Evolutionary conservation across 148 eudicot species (phyloP).

Genomic region (Mesembryanthemum crystallinum): DNA sequence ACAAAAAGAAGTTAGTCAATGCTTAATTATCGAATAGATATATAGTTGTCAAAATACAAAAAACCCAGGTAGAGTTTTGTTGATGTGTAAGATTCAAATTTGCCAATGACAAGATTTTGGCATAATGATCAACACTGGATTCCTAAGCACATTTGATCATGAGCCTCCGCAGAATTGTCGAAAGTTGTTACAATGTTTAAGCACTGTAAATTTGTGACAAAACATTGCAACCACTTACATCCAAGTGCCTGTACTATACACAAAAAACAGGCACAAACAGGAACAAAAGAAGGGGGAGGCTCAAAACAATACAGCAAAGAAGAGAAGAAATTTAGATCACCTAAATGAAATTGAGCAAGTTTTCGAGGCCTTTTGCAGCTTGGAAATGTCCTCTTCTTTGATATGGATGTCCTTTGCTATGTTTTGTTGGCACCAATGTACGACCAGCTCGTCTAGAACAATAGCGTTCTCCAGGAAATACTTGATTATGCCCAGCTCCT

Average conservation of each 20-base stretch:
- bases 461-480: slow-evolving; percentile 14
- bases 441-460: slow-evolving; percentile 11
- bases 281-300: not conserved
- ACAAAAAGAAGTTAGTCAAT: no score
- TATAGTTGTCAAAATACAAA: no score
- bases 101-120: no score
- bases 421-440: slow-evolving; percentile 5
- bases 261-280: not conserved
- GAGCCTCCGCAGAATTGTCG: no score
- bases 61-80: no score
- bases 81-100: no score
- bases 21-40: no score
- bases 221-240: slow-evolving; percentile 12
- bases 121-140: no score
- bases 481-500: not conserved
- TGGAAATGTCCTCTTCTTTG: not conserved
- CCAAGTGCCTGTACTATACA: no score
- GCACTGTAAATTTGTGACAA: not conserved
- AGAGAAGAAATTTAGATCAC: not conserved
- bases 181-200: slow-evolving; percentile 10
- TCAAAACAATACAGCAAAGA: not conserved
- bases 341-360: slow-evolving; percentile 14
- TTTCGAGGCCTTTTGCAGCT: not conserved
- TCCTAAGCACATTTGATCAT: no score
- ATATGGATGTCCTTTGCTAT: not conserved